Evolutionary conservation across 2,329 filamentous ascomycete genomes (phyloP), one percentile per base, ranked within the genome.

Genomic region (Penicillium olsonii): DNA sequence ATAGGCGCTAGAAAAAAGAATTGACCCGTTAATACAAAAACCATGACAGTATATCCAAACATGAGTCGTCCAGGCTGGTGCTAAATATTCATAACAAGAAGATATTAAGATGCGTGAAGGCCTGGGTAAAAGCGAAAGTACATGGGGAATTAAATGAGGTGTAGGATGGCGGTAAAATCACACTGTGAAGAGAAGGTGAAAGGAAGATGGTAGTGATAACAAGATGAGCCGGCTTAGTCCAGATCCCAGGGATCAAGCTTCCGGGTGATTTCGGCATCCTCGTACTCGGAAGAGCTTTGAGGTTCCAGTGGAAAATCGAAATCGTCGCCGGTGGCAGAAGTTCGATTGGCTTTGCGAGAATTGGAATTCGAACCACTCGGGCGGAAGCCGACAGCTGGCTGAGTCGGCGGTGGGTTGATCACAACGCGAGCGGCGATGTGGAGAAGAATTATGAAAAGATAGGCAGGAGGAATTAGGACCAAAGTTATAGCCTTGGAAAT

Each of bases 361-460:
- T 56, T 24, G 47, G 56, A 43, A 5, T 51, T 53, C 5, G 59
- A 27, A 12, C 60, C 55, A 7, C 49, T 46, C 27, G 54, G 33
- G 2, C 59, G 51, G 9, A 65, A 57, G 26, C 55, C 61, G 26
- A 59, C 20, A n/a, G 55, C 56, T 8, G 66, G 63, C 3, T 48
- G 22, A 9, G 58, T 63, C n/a, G 56, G 55, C 10, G 67, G 64
- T 11, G 67, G 64, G 11, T 61, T 66, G 34, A 68, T 59, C 5
- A 85, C 81, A 54, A 96, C 90, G 54, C 83, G 84, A 0, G 88
- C 85, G 1, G 91, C 89, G 48, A 96, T 89, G 48, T 84, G 84
- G 4, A 96, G 79, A 78, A 96, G 91, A 34, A 95, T 76, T 20
- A 83, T 78, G 29, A 95, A 81, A 2, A 95, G 79, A 60, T 92